phyloP scores from a whole-genome alignment of 176 grass and related monocot species.

The Oryza australiensis region DNA sequence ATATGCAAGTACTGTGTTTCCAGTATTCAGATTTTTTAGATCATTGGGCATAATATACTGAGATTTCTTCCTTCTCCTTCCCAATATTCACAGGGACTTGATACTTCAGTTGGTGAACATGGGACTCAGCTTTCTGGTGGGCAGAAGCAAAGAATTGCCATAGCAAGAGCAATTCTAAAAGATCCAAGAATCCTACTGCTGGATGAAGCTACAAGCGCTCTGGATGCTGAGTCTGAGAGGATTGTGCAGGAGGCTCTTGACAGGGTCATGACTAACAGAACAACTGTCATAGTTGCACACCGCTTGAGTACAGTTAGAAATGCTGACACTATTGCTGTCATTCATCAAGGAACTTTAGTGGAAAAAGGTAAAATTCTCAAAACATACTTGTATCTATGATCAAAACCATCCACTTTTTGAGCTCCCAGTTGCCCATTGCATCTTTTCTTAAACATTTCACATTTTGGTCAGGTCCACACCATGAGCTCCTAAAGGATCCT shows the following conservation, averaged over 20 bases:
- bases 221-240: slow-evolving; percentile 82
- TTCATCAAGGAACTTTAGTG: slow-evolving; percentile 78
- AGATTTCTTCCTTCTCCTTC: slow-evolving; percentile 2
- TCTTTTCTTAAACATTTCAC: slow-evolving; percentile 38
- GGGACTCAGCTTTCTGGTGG: slow-evolving; percentile 88
- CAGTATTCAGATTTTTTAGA: neutral
- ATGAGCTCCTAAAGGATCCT: slow-evolving; percentile 68
- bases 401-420: neutral
- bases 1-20: slow-evolving; percentile 8
- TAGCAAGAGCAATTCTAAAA: slow-evolving; percentile 91
- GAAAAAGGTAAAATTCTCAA: slow-evolving; percentile 70
- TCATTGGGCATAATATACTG: slow-evolving; percentile 14
- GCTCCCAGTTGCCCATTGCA: neutral
- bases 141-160: slow-evolving; percentile 96
- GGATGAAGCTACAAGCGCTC: slow-evolving; percentile 90
- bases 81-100: slow-evolving; percentile 62
- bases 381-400: neutral
- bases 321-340: slow-evolving; percentile 74
- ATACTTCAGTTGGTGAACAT: slow-evolving; percentile 80
- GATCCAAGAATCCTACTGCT: slow-evolving; percentile 85
- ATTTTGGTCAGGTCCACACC: slow-evolving; percentile 63
- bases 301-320: slow-evolving; percentile 82
- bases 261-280: slow-evolving; percentile 78
- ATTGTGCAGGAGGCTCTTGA: slow-evolving; percentile 92
- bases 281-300: slow-evolving; percentile 87